Percentiles rank a stretch among this genome's conserved stretches.
These are phyloP conservation scores for Phytophthora melonis DNA, from an alignment of 352 stramenopile species.

Conservation along the genomic window DNA sequence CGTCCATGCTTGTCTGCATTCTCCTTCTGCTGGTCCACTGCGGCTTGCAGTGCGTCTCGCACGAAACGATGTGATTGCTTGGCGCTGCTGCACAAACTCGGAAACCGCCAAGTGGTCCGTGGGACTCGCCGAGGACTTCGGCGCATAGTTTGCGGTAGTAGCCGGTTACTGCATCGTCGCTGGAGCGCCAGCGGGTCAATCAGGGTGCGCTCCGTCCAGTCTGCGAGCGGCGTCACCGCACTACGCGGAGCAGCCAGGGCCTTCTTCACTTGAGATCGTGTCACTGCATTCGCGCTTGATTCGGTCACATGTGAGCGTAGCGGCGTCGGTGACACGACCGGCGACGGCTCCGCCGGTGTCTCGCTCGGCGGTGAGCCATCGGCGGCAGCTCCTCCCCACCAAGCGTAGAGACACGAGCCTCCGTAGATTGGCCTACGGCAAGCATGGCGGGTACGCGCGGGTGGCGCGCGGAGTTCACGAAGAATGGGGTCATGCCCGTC, in stretches of 20 bases:
- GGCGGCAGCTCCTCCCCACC: not conserved
- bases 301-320: no score
- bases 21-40: slow-evolving; percentile 12
- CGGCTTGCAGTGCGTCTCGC: slow-evolving; percentile 3
- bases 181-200: no score
- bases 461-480: not conserved
- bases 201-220: no score
- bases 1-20: no score
- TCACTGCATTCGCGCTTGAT: no score
- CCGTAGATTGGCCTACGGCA: not conserved
- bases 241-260: no score
- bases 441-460: not conserved
- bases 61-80: slow-evolving; percentile 10
- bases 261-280: no score
- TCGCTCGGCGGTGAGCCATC: no score
- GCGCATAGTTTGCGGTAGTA: no score
- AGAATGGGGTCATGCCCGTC: not conserved
- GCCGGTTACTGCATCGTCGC: no score
- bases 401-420: not conserved
- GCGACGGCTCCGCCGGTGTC: not conserved
- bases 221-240: no score
- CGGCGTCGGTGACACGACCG: not conserved
- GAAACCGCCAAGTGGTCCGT: not conserved
- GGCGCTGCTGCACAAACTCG: not conserved
- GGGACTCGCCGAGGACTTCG: not conserved